phyloP scores from a whole-genome alignment of 1,284 basidiomycete species.

The Leccinum ponderosum region DNA sequence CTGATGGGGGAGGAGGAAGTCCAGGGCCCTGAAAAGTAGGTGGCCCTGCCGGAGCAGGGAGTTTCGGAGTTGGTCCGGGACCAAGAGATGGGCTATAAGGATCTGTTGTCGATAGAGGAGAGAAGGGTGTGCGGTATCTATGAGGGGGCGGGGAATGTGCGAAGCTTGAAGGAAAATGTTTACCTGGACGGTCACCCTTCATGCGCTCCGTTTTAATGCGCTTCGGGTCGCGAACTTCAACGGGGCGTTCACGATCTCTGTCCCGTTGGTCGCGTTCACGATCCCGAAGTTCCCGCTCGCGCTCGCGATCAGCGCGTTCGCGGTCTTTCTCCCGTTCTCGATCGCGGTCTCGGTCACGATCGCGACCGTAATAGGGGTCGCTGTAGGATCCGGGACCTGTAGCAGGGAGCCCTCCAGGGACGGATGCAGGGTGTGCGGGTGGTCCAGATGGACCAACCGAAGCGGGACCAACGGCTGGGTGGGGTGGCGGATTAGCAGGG shows the following conservation, averaged over 20 bases:
- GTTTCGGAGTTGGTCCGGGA: constrained; percentile 35
- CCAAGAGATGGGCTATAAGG: constrained; percentile 37
- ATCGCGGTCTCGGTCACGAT: constrained; percentile 40
- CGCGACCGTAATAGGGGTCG: constrained; percentile 44
- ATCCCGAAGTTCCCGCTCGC: constrained; percentile 38
- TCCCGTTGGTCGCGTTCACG: constrained; percentile 41
- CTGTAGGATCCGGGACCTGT: constrained; percentile 38
- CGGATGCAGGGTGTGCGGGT: constrained; percentile 30
- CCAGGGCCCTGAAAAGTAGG: constrained; percentile 39
- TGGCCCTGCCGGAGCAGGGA: constrained; percentile 31
- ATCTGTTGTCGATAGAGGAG: constrained; percentile 28
- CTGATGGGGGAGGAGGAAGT: constrained; percentile 37
- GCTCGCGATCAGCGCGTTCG: constrained; percentile 36
- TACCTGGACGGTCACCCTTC: constrained; percentile 42
- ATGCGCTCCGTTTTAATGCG: constrained; percentile 48
- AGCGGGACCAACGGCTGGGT: constrained; percentile 34
- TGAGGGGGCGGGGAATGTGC: constrained; percentile 30
- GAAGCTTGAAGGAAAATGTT: constrained; percentile 24
- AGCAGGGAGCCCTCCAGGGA: constrained; percentile 28
- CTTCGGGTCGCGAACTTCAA: constrained; percentile 43
- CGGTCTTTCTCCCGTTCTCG: constrained; percentile 41
- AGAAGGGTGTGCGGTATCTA: constrained; percentile 28
- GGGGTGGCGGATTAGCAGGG: constrained; percentile 34
- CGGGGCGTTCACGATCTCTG: constrained; percentile 36
- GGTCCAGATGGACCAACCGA: constrained; percentile 35